Evolutionary conservation across 1,284 basidiomycete species (phyloP).

Genomic region (Dichomitus squalens): DNA sequence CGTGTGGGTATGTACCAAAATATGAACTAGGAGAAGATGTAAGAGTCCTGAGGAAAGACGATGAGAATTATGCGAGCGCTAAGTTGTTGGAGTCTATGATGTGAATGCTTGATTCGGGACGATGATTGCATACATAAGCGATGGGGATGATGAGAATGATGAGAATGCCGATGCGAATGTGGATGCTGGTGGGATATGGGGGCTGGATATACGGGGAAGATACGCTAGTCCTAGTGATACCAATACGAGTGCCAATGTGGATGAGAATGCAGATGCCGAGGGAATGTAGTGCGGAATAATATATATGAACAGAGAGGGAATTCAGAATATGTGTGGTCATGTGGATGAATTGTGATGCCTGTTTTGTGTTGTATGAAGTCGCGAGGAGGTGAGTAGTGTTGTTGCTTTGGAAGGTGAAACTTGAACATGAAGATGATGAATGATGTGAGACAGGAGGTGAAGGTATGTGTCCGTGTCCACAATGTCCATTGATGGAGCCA

Average conservation of each 20-base stretch:
- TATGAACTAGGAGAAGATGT: no score
- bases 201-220: neutral
- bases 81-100: neutral
- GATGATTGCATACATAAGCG: neutral
- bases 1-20: no score
- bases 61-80: neutral
- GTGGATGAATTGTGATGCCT: neutral
- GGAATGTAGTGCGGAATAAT: neutral
- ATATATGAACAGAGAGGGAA: neutral
- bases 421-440: no score
- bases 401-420: no score
- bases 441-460: neutral
- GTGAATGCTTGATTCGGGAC: neutral
- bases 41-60: no score
- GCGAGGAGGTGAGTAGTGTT: neutral
- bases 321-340: neutral
- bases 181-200: neutral
- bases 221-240: conserved; percentile 1
- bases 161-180: neutral
- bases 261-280: conserved; percentile 5
- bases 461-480: conserved; percentile 10
- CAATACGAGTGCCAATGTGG: conserved; percentile 2
- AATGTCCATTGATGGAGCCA: conserved; percentile 5
- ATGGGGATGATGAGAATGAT: neutral
- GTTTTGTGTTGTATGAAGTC: neutral